phyloP scores from a whole-genome alignment of 345 rosid species.

The Rhodamnia argentea region DNA sequence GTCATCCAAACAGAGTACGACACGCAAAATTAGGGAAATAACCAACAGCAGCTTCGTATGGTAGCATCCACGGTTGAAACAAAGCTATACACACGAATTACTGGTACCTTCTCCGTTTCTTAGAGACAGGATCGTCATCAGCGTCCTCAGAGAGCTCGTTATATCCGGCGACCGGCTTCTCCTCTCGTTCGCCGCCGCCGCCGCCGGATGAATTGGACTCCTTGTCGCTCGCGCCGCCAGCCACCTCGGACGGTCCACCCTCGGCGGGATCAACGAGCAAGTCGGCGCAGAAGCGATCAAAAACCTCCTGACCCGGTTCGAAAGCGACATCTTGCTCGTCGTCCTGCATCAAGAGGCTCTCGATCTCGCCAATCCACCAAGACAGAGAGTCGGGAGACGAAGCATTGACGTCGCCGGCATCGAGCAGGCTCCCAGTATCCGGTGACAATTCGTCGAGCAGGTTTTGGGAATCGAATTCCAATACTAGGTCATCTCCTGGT shows the following conservation, averaged over 20 bases:
- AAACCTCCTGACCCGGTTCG: conserved; percentile 7
- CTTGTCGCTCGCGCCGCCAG: conserved; percentile 6
- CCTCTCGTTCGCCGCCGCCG: not conserved
- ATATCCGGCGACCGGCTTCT: not conserved
- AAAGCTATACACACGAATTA: not conserved
- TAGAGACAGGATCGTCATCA: conserved; percentile 33
- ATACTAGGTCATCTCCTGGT: conserved; percentile 8
- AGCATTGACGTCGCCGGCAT: not conserved
- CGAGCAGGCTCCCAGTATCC: not conserved
- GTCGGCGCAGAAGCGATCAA: conserved; percentile 28
- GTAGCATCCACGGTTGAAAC: not conserved
- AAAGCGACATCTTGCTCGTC: conserved; percentile 2
- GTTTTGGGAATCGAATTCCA: conserved; percentile 15
- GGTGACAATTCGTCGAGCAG: conserved; percentile 8
- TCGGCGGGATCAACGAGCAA: conserved; percentile 28
- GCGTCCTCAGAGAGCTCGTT: not conserved
- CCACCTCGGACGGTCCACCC: conserved; percentile 3
- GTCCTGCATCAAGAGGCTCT: conserved; percentile 41
- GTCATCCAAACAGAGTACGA: not conserved
- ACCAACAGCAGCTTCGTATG: not conserved
- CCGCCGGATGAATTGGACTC: not conserved
- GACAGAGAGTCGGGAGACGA: conserved; percentile 20
- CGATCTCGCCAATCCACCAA: conserved; percentile 35
- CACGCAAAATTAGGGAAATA: not conserved
- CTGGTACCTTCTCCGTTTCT: conserved; percentile 56